Evolutionary conservation across 2,329 filamentous ascomycete genomes (phyloP).

Genomic region (Phyllosticta ampelicida): DNA sequence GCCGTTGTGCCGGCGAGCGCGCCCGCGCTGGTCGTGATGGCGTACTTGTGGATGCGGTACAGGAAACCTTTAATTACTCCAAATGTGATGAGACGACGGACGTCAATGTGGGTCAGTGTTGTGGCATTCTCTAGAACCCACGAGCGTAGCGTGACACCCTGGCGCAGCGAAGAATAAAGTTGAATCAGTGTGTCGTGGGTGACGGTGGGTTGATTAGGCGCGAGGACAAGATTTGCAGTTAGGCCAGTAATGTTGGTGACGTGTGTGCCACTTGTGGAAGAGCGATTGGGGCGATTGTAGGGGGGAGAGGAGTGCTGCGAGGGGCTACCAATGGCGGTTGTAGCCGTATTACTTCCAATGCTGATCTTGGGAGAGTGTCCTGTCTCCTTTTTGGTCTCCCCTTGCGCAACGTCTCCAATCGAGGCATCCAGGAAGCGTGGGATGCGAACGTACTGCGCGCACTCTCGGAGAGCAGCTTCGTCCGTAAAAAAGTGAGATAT

Average conservation of each 20-base stretch:
- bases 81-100: constrained; percentile 87
- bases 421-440: constrained; percentile 22
- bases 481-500: constrained; percentile 73
- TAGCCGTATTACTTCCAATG: constrained; percentile 4
- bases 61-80: constrained; percentile 91
- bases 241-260: neutral
- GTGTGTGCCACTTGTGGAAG: constrained; percentile 6
- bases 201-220: constrained; percentile 12
- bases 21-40: constrained; percentile 36
- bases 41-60: constrained; percentile 87
- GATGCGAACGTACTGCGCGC: constrained; percentile 62
- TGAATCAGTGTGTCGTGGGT: constrained; percentile 49
- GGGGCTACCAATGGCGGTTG: constrained; percentile 3
- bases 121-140: constrained; percentile 72
- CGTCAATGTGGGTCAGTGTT: constrained; percentile 66
- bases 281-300: constrained; percentile 3
- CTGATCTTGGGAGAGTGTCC: constrained; percentile 9
- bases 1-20: constrained; percentile 38
- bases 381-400: neutral
- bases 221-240: constrained; percentile 7
- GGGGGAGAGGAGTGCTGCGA: neutral
- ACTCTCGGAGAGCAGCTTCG: constrained; percentile 71
- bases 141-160: constrained; percentile 73
- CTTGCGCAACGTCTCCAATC: neutral
- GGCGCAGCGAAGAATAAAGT: constrained; percentile 75